Percentiles rank a stretch among this genome's conserved stretches.
These are phyloP conservation scores for Strobilomyces echinocephalus DNA, from an alignment of 768 basidiomycete genomes.

Conservation along the genomic window DNA sequence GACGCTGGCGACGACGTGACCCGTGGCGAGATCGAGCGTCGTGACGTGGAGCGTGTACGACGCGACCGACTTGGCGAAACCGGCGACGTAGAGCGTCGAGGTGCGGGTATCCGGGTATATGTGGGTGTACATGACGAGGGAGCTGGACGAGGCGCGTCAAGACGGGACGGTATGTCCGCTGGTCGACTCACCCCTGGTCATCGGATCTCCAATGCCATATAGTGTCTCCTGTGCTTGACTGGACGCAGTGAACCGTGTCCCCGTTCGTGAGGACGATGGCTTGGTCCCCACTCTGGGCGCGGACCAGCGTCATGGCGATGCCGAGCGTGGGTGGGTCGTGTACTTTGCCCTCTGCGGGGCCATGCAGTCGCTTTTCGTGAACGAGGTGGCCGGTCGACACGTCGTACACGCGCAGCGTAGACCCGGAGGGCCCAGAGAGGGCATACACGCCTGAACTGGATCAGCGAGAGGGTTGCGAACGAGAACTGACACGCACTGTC, in stretches of 20 bases:
- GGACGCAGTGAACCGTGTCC: conserved; percentile 49
- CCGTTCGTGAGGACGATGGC: conserved; percentile 55
- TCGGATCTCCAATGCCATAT: conserved; percentile 71
- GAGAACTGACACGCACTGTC: conserved; percentile 38
- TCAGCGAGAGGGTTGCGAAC: background rate
- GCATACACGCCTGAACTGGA: conserved; percentile 54
- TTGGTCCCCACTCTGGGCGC: conserved; percentile 27
- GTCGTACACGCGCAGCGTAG: conserved; percentile 67
- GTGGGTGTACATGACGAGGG: conserved; percentile 59
- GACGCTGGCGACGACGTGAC: conserved; percentile 43
- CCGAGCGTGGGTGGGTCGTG: conserved; percentile 55
- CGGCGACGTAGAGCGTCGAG: conserved; percentile 52
- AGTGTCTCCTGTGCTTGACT: conserved; percentile 46
- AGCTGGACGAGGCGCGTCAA: conserved; percentile 37
- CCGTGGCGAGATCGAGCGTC: conserved; percentile 51
- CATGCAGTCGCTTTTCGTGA: conserved; percentile 61
- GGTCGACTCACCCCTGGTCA: conserved; percentile 55
- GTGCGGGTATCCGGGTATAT: conserved; percentile 49
- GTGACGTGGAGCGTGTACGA: conserved; percentile 65
- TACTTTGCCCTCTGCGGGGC: conserved; percentile 37
- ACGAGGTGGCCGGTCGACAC: conserved; percentile 56
- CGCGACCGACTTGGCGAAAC: conserved; percentile 39
- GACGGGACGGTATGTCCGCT: background rate
- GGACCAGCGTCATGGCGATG: conserved; percentile 40
- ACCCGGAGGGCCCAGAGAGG: conserved; percentile 71